phyloP scores from a whole-genome alignment of 768 basidiomycete species.

The Calvatia gigantea region DNA sequence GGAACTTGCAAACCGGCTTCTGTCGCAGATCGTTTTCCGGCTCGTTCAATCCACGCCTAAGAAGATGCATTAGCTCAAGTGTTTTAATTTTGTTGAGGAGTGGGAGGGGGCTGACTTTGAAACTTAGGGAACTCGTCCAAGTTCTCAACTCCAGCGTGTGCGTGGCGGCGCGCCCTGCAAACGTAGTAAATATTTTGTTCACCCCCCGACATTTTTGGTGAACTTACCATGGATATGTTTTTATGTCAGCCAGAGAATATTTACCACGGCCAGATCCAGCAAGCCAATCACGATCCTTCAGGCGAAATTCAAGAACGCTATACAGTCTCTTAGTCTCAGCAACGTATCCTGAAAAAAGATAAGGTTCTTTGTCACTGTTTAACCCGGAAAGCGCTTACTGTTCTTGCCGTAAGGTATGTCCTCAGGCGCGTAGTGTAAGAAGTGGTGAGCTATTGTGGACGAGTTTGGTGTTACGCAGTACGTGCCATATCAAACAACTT shows the following conservation, averaged over 20 bases:
- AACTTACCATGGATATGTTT: constrained; percentile 57
- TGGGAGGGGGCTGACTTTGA: constrained; percentile 39
- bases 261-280: constrained; percentile 71
- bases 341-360: constrained; percentile 49
- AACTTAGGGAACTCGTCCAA: constrained; percentile 62
- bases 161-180: constrained; percentile 51
- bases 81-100: background rate
- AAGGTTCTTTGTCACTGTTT: constrained; percentile 4
- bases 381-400: constrained; percentile 35
- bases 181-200: background rate
- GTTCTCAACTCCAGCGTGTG: constrained; percentile 45
- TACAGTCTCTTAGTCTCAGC: constrained; percentile 84
- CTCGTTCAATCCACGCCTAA: constrained; percentile 23
- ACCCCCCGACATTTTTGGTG: background rate
- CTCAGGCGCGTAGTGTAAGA: constrained; percentile 59
- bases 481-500: background rate
- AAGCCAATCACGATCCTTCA: constrained; percentile 73
- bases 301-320: constrained; percentile 75
- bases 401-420: constrained; percentile 69
- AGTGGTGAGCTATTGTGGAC: constrained; percentile 56
- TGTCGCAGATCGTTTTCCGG: background rate
- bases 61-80: background rate
- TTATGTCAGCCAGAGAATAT: constrained; percentile 71
- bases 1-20: background rate
- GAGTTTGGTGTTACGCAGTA: background rate